A percentile compares a stretch with the other conserved stretches of the same genome.
phyloP scores from a whole-genome alignment of 352 stramenopile species.

The Globisporangium takayamanum region DNA sequence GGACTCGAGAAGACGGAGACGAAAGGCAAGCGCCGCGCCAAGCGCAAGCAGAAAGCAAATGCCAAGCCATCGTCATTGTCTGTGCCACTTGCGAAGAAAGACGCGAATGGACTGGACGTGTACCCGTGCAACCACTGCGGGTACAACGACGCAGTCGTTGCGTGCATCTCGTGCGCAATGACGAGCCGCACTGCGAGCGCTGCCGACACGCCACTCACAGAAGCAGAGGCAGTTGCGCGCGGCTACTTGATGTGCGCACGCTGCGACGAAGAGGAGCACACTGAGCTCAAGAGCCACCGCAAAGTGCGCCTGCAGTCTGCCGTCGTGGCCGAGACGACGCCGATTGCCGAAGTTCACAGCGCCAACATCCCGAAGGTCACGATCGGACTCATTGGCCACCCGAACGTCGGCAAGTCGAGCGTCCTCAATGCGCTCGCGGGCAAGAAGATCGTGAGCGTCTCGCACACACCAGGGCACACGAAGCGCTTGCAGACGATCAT shows the following conservation, averaged over 20 bases:
- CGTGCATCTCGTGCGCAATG: conserved; percentile 56
- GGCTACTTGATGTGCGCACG: conserved; percentile 64
- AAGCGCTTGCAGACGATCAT: conserved; percentile 84
- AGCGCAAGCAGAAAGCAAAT: conserved; percentile 48
- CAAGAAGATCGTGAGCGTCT: conserved; percentile 86
- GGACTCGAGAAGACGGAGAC: conserved; percentile 14
- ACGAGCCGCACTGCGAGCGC: conserved; percentile 3
- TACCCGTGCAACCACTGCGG: conserved; percentile 71
- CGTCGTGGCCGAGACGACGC: conserved; percentile 17
- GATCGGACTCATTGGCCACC: conserved; percentile 85
- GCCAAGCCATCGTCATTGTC: conserved; percentile 3
- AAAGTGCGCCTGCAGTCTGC: conserved; percentile 38
- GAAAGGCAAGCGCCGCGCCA: conserved; percentile 35
- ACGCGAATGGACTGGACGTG: conserved; percentile 10
- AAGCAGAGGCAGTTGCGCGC: conserved; percentile 44
- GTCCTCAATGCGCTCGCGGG: conserved; percentile 79
- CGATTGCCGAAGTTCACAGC: conserved; percentile 21
- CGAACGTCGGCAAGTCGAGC: conserved; percentile 87
- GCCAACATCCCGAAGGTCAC: conserved; percentile 58
- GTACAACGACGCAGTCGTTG: conserved; percentile 46
- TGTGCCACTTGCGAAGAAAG: conserved; percentile 5
- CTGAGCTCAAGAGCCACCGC: conserved; percentile 53
- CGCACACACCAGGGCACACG: conserved; percentile 80
- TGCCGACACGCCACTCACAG: conserved; percentile 31
- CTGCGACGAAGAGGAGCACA: conserved; percentile 67